These are phyloP conservation scores for Licmophora abbreviata DNA, from an alignment of 108 stramenopile genomes.

Conservation along the genomic window DNA sequence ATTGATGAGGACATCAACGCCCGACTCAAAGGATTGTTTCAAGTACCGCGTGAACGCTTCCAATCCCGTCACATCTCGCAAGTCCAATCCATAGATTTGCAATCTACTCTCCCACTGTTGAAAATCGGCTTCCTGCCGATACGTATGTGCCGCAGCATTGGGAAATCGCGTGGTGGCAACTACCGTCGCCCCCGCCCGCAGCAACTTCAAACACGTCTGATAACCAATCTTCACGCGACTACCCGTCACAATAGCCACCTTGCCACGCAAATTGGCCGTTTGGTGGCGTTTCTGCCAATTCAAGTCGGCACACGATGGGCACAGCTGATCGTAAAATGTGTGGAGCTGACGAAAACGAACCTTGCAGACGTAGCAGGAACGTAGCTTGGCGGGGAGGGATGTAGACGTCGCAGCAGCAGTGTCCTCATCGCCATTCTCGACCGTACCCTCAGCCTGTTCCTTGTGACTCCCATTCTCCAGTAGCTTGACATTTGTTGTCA, in stretches of 20 bases:
- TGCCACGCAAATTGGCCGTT: slow-evolving; percentile 36
- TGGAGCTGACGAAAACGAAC: slow-evolving; percentile 70
- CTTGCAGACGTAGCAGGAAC: slow-evolving; percentile 88
- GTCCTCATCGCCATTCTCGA: slow-evolving; percentile 5
- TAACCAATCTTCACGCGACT: slow-evolving; percentile 89
- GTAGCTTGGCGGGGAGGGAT: slow-evolving; percentile 57
- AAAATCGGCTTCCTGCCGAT: slow-evolving; percentile 60
- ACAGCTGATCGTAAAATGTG: slow-evolving; percentile 86
- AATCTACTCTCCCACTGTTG: slow-evolving; percentile 42
- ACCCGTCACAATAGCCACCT: slow-evolving; percentile 78
- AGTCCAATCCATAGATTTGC: slow-evolving; percentile 72
- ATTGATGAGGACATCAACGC: slow-evolving; percentile 84
- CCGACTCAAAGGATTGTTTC: slow-evolving; percentile 41
- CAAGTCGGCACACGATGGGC: slow-evolving; percentile 73
- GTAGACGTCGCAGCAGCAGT: slow-evolving; percentile 7
- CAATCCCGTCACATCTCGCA: slow-evolving; percentile 77
- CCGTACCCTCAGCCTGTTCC: slow-evolving; percentile 2
- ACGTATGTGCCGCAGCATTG: slow-evolving; percentile 53
- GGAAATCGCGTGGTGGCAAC: slow-evolving; percentile 88
- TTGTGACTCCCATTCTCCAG: slow-evolving; percentile 18
- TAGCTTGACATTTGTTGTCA: slow-evolving; percentile 6
- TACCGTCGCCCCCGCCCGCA: slow-evolving; percentile 65
- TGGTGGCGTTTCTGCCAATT: slow-evolving; percentile 80
- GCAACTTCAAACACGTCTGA: slow-evolving; percentile 69
- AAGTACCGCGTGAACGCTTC: slow-evolving; percentile 77